phyloP scores from a whole-genome alignment of 179 eudicot species.

The Corrigiola litoralis region DNA sequence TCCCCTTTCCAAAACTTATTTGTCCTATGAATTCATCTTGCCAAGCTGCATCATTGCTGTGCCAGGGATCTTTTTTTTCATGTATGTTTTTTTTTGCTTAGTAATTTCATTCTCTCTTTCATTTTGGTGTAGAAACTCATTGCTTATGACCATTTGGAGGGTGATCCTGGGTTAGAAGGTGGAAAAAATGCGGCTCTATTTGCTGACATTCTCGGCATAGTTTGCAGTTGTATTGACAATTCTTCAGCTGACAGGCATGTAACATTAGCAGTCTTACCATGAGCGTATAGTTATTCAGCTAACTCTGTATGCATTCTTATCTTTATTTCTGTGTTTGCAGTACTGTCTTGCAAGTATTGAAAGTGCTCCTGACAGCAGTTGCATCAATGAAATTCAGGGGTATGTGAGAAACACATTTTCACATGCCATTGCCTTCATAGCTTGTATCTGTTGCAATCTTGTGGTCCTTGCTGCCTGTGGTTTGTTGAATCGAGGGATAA shows the following conservation, averaged over 20 bases:
- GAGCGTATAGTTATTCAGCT: background rate
- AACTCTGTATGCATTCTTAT: constrained; percentile 10
- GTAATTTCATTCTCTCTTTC: background rate
- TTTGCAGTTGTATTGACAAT: constrained; percentile 84
- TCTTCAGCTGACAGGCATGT: constrained; percentile 87
- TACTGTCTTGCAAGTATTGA: constrained; percentile 89
- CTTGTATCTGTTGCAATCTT: background rate
- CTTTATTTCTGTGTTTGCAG: constrained; percentile 45
- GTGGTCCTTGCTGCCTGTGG: too few species aligned
- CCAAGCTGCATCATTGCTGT: too few species aligned
- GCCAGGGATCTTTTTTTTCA: too few species aligned
- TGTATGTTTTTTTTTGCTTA: background rate
- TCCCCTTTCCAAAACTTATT: constrained; percentile 4
- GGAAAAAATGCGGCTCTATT: constrained; percentile 69
- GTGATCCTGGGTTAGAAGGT: constrained; percentile 97
- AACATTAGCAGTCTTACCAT: background rate
- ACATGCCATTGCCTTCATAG: background rate
- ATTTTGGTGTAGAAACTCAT: constrained; percentile 77
- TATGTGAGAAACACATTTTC: constrained; percentile 23
- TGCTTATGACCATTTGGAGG: constrained; percentile 94
- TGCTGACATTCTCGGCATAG: constrained; percentile 76
- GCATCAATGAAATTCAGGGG: constrained; percentile 92
- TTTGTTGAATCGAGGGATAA: too few species aligned
- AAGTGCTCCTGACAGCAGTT: constrained; percentile 95
- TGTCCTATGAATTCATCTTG: background rate